Evolutionary conservation across 257 asterid species (phyloP).

Genomic region (Nicotiana benthamiana): DNA sequence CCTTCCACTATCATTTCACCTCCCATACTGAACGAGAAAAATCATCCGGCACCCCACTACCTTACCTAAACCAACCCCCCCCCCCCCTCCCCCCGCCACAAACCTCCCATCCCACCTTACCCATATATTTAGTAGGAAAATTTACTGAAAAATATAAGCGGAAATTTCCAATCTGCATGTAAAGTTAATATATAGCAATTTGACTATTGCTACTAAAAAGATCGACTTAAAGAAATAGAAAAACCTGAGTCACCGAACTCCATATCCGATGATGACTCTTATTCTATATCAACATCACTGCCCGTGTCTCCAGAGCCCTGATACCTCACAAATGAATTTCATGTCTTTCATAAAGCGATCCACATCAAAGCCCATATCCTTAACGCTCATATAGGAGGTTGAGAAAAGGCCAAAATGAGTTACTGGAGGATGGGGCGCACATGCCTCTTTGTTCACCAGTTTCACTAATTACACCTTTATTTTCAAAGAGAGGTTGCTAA

Average conservation of each 20-base stretch:
- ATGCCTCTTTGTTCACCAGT: not conserved
- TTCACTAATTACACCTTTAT: not conserved
- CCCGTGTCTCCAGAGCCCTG: too few species aligned
- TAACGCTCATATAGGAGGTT: constrained; percentile 30
- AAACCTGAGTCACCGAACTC: too few species aligned
- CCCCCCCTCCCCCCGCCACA: too few species aligned
- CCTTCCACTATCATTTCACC: not conserved
- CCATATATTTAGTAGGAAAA: not conserved
- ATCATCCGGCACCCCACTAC: not conserved
- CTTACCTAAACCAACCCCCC: not conserved
- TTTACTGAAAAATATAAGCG: not conserved
- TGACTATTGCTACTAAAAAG: not conserved
- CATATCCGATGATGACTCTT: constrained; percentile 9
- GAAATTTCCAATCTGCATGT: constrained; percentile 1
- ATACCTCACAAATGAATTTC: not conserved
- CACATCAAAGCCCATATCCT: constrained; percentile 65
- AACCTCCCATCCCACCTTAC: not conserved
- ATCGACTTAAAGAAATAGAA: not conserved
- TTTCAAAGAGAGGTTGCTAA: not conserved
- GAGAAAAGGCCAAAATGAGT: not conserved
- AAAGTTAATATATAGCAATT: not conserved
- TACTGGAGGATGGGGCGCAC: not conserved
- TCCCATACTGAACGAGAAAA: not conserved
- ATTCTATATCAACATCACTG: too few species aligned
- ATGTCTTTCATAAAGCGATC: constrained; percentile 53